Evolutionary conservation across 176 grass and related monocot genomes (phyloP).

Genomic region (Carex parvula): DNA sequence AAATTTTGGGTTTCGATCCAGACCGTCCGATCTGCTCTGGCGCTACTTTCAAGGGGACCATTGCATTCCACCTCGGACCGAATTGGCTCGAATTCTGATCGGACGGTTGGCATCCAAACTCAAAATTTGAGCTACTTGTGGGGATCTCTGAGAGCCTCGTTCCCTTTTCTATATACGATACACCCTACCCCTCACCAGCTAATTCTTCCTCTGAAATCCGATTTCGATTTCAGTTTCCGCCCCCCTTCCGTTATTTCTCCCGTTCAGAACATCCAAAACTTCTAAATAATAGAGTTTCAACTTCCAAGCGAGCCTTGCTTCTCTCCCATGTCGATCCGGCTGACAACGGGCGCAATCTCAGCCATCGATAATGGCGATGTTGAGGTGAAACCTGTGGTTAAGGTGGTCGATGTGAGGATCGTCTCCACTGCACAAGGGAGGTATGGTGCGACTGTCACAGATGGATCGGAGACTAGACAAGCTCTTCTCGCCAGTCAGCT

Average conservation of each 20-base stretch:
- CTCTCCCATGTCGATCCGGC: constrained; percentile 27
- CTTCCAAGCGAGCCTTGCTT: neutral
- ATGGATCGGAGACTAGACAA: constrained; percentile 36
- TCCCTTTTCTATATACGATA: neutral
- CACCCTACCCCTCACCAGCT: neutral
- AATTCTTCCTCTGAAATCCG: neutral
- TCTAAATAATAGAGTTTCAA: neutral
- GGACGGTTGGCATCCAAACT: no score
- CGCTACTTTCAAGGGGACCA: no score
- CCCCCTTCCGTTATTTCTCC: neutral
- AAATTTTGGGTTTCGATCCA: no score
- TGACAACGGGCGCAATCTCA: constrained; percentile 58
- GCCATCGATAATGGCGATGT: constrained; percentile 43
- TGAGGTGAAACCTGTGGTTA: constrained; percentile 57
- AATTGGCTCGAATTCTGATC: no score
- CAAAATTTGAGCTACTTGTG: no score
- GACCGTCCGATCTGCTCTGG: no score
- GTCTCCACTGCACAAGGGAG: constrained; percentile 32
- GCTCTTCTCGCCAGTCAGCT: constrained; percentile 58
- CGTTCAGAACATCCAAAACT: neutral
- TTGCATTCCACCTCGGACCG: neutral
- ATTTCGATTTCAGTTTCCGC: neutral
- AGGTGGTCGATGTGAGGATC: constrained; percentile 56
- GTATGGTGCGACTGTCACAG: constrained; percentile 59
- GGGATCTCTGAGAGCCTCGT: neutral